phyloP scores from a whole-genome alignment of 805 yeast species.

The Schizosaccharomyces pombe region ASM294v3 CU329670.1:2081501-2082000 shows the following conservation, averaged over 20 bases:
- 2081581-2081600: conserved; percentile 82
- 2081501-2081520: conserved; percentile 94
- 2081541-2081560: conserved; percentile 77
- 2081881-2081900: conserved; percentile 68
- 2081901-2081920: conserved; percentile 59
- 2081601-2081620: conserved; percentile 82
- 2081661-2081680: conserved; percentile 79
- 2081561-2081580: conserved; percentile 73
- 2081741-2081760: conserved; percentile 70
- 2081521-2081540: conserved; percentile 61
- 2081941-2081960: conserved; percentile 52
- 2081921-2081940: conserved; percentile 64
- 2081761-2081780: conserved; percentile 78
- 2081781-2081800: conserved; percentile 63
- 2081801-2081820: conserved; percentile 81
- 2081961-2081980: conserved; percentile 35
- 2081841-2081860: conserved; percentile 50
- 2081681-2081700: conserved; percentile 78
- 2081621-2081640: conserved; percentile 93
- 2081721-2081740: conserved; percentile 71
- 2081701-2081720: conserved; percentile 95
- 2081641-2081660: conserved; percentile 70
- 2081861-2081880: conserved; percentile 94
- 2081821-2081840: conserved; percentile 49
- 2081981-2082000: conserved; percentile 71